These are phyloP conservation scores for Wickerhamiella azyma DNA, from an alignment of 805 yeast species.

Conservation along the genomic window DNA sequence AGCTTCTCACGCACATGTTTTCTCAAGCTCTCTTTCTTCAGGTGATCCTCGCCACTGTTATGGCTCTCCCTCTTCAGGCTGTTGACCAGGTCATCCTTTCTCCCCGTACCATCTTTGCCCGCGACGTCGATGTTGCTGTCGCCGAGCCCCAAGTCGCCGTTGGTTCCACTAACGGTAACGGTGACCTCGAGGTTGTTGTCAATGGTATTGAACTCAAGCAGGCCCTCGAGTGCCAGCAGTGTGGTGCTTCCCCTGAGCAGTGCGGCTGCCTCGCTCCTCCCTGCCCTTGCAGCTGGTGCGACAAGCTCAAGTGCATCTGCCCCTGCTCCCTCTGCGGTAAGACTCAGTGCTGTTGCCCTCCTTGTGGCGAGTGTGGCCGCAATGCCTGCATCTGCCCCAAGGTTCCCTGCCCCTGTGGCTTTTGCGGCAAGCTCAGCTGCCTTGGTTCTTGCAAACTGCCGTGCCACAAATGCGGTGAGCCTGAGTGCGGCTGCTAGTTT, in stretches of 20 bases:
- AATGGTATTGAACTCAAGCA: neutral
- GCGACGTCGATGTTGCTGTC: neutral
- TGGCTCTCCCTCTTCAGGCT: slow-evolving; percentile 6
- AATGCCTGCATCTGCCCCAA: neutral
- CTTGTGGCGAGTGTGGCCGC: slow-evolving; percentile 1
- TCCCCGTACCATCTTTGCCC: slow-evolving; percentile 4
- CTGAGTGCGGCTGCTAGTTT: slow-evolving; percentile 1
- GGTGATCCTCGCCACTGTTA: slow-evolving; percentile 8
- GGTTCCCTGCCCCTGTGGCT: neutral
- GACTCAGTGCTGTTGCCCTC: neutral
- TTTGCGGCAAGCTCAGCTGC: slow-evolving; percentile 1
- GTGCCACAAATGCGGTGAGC: slow-evolving; percentile 3
- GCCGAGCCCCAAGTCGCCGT: neutral
- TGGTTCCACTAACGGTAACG: neutral
- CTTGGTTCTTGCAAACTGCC: slow-evolving; percentile 1
- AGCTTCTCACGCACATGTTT: neutral
- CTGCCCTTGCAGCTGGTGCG: slow-evolving; percentile 4
- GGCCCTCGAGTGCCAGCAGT: slow-evolving; percentile 1
- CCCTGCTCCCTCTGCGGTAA: slow-evolving; percentile 6
- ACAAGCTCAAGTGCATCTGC: slow-evolving; percentile 4
- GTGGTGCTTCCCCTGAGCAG: slow-evolving; percentile 3
- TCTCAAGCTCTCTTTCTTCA: slow-evolving; percentile 1
- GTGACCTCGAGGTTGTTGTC: neutral
- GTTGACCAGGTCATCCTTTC: neutral
- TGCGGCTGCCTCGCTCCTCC: slow-evolving; percentile 4